Evolutionary conservation across 176 grass and related monocot genomes (phyloP).

Genomic region (Aechmea fasciata): DNA sequence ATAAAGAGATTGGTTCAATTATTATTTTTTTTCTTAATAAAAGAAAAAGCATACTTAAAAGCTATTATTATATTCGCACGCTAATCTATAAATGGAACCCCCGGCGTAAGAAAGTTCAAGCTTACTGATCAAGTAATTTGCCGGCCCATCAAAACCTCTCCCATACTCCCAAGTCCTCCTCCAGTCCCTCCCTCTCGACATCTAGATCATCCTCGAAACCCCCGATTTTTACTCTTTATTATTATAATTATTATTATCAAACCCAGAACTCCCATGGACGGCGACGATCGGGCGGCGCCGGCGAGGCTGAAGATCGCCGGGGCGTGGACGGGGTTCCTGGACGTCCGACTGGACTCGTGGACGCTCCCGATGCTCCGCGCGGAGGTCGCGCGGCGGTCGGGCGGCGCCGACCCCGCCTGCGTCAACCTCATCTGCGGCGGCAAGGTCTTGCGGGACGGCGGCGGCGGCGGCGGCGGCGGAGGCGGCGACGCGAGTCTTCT

Average conservation of each 20-base stretch:
- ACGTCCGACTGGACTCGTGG: constrained; percentile 50
- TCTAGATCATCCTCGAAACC: neutral
- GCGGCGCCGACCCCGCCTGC: constrained; percentile 35
- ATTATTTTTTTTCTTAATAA: too few relatives aligned
- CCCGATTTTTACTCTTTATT: neutral
- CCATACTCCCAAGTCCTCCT: too few relatives aligned
- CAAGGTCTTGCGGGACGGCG: constrained; percentile 55
- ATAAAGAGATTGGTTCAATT: too few relatives aligned
- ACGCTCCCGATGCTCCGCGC: constrained; percentile 84
- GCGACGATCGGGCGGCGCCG: constrained; percentile 4
- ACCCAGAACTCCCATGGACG: constrained; percentile 15
- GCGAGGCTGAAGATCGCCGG: constrained; percentile 57
- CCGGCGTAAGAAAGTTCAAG: too few relatives aligned
- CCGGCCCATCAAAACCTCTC: too few relatives aligned
- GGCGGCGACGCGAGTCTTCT: constrained; percentile 25
- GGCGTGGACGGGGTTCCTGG: constrained; percentile 60
- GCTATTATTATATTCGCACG: too few relatives aligned
- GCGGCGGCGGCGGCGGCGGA: constrained; percentile 4
- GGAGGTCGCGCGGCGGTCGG: constrained; percentile 60
- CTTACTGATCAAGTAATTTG: too few relatives aligned
- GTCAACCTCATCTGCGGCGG: constrained; percentile 87
- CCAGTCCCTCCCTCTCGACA: too few relatives aligned
- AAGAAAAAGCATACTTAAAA: too few relatives aligned
- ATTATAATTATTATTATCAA: neutral
- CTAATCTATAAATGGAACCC: too few relatives aligned